phyloP scores from a whole-genome alignment of 2,329 filamentous ascomycete species.

The Scopulariopsis brevicaulis region DNA sequence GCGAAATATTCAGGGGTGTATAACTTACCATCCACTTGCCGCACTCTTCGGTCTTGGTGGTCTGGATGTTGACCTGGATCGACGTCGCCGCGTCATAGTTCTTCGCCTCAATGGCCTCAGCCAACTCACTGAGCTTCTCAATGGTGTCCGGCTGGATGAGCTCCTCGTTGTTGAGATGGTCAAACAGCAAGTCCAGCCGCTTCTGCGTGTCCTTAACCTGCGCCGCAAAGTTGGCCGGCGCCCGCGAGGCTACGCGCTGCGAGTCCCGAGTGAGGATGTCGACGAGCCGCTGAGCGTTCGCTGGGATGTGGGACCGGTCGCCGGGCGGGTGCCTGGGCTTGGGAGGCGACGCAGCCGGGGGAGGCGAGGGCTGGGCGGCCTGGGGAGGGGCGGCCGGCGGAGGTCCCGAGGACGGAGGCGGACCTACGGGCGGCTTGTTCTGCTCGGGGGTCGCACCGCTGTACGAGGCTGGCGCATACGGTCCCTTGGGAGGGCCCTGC shows the following conservation, averaged over 20 bases:
- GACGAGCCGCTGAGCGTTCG: slow-evolving; percentile 63
- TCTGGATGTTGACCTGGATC: slow-evolving; percentile 65
- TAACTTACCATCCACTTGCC: slow-evolving; percentile 78
- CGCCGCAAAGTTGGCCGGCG: slow-evolving; percentile 73
- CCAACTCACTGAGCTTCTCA: slow-evolving; percentile 50
- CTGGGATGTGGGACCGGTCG: slow-evolving; percentile 81
- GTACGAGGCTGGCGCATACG: slow-evolving; percentile 47
- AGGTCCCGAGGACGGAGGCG: slow-evolving; percentile 25
- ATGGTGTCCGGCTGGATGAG: slow-evolving; percentile 73
- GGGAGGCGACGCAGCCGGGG: slow-evolving; percentile 33
- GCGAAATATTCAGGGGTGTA: background rate
- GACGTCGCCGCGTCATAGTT: slow-evolving; percentile 57
- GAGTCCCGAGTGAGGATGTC: slow-evolving; percentile 76
- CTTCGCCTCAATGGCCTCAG: slow-evolving; percentile 54
- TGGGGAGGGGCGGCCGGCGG: slow-evolving; percentile 26
- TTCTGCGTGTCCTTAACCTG: slow-evolving; percentile 94
- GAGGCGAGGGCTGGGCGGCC: slow-evolving; percentile 23
- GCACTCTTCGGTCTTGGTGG: slow-evolving; percentile 68
- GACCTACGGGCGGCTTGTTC: slow-evolving; percentile 23
- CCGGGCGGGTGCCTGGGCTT: slow-evolving; percentile 64
- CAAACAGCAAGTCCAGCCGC: slow-evolving; percentile 84
- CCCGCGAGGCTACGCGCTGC: slow-evolving; percentile 75
- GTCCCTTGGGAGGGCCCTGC: slow-evolving; percentile 29
- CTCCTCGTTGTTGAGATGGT: slow-evolving; percentile 94
- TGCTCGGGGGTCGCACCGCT: slow-evolving; percentile 22